Conservation (phyloP, 106 monocot species). For the Triglochin maritima region DNA sequence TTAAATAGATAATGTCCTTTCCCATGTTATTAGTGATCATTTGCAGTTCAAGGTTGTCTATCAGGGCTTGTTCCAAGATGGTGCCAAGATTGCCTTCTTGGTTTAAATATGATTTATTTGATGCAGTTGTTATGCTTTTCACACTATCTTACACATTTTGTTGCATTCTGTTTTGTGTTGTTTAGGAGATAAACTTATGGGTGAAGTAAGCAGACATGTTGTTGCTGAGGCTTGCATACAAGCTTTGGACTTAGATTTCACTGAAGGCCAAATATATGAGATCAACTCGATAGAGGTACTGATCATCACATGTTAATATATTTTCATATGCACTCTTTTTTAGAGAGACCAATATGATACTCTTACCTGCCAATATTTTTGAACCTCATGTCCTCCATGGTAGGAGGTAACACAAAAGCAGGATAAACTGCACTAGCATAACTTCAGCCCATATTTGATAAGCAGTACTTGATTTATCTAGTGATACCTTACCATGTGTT, state of each 20-base stretch:
- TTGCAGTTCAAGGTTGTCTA: too few relatives aligned
- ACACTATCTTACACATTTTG: background rate
- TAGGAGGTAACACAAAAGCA: too few relatives aligned
- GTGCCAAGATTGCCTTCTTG: too few relatives aligned
- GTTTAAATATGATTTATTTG: too few relatives aligned
- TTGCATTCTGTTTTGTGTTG: background rate
- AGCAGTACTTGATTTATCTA: too few relatives aligned
- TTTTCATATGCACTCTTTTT: background rate
- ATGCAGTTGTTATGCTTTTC: too few relatives aligned
- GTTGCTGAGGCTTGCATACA: slow-evolving; percentile 99
- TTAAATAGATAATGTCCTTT: background rate
- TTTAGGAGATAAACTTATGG: slow-evolving; percentile 82
- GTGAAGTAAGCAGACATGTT: slow-evolving; percentile 89
- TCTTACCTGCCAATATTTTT: background rate
- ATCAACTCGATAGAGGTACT: slow-evolving; percentile 82
- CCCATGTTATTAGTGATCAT: background rate
- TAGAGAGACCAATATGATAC: background rate
- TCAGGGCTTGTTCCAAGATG: too few relatives aligned
- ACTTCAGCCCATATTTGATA: too few relatives aligned
- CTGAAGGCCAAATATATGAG: slow-evolving; percentile 77
- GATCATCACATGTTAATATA: background rate
- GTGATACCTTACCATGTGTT: too few relatives aligned
- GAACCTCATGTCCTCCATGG: background rate
- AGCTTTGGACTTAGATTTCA: slow-evolving; percentile 72
- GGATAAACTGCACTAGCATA: too few relatives aligned